Conservation (phyloP, 176 grass and related monocot genomes). For the Oryza meyeriana region DNA sequence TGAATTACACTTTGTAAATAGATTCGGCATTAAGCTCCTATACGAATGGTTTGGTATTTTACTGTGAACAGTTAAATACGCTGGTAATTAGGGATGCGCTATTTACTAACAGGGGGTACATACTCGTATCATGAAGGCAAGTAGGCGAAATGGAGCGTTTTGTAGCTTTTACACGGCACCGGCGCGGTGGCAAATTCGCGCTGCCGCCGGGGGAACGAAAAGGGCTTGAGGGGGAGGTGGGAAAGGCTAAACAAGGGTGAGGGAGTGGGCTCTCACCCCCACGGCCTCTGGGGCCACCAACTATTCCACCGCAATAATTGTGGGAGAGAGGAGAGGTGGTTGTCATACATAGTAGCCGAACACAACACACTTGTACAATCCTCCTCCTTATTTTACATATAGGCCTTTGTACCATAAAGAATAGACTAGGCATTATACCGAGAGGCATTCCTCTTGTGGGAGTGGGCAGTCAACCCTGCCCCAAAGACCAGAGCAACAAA, state of each 20-base stretch:
- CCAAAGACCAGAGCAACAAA: slow-evolving; percentile 41
- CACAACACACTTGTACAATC: slow-evolving; percentile 26
- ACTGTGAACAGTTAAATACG: too few species aligned
- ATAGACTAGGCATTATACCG: slow-evolving; percentile 37
- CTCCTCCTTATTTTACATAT: slow-evolving; percentile 30
- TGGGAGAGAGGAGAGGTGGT: not conserved
- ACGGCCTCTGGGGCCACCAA: slow-evolving; percentile 24
- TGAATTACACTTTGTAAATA: not conserved
- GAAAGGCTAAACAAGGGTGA: not conserved
- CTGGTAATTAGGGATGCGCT: too few species aligned
- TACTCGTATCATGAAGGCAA: not conserved
- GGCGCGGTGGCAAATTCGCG: not conserved
- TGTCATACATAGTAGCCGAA: slow-evolving; percentile 9
- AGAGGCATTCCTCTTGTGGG: slow-evolving; percentile 41
- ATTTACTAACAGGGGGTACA: too few species aligned
- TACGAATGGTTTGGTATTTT: too few species aligned
- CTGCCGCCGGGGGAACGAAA: not conserved
- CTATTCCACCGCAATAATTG: slow-evolving; percentile 52
- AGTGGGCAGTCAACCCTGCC: slow-evolving; percentile 42
- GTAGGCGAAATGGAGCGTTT: not conserved
- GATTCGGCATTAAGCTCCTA: not conserved
- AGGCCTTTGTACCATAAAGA: slow-evolving; percentile 44
- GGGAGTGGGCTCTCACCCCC: slow-evolving; percentile 12
- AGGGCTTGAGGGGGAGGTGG: not conserved
- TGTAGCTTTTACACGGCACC: not conserved